Evolutionary conservation across 257 asterid genomes (phyloP).

Genomic region (Primulina tabacum): DNA sequence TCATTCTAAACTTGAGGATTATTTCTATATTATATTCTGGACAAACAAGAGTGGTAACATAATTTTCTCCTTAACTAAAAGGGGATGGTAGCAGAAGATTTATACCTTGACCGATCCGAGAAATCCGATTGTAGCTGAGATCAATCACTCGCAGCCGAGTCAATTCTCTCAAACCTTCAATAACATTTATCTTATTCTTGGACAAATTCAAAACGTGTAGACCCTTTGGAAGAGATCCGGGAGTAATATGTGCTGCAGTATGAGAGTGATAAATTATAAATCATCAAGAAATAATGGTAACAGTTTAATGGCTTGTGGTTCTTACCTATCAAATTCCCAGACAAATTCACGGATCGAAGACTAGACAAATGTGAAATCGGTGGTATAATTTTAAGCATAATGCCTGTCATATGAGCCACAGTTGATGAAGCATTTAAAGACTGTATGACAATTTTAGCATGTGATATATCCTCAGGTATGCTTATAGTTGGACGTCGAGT

Average conservation of each 20-base stretch:
- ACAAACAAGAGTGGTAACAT: not conserved
- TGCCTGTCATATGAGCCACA: constrained; percentile 69
- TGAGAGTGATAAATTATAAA: constrained; percentile 12
- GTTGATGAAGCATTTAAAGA: constrained; percentile 65
- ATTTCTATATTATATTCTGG: not conserved
- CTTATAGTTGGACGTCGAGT: constrained; percentile 22
- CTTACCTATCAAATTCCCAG: constrained; percentile 70
- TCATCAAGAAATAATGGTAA: not conserved
- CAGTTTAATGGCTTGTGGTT: not conserved
- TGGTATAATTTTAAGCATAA: constrained; percentile 62
- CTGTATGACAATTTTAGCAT: constrained; percentile 62
- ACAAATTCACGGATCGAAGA: constrained; percentile 75
- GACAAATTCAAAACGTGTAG: constrained; percentile 75
- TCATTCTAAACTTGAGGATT: not conserved
- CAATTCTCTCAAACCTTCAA: constrained; percentile 79
- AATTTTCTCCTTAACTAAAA: not conserved
- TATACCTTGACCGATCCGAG: constrained; percentile 79
- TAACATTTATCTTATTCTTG: constrained; percentile 65
- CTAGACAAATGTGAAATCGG: constrained; percentile 48
- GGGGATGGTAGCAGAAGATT: constrained; percentile 7
- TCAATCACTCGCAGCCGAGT: constrained; percentile 71
- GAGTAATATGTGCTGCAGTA: constrained; percentile 61
- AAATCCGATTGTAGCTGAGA: constrained; percentile 76
- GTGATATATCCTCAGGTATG: constrained; percentile 50
- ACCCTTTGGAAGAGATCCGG: constrained; percentile 80